These are phyloP conservation scores for Pestalotiopsis sp. DNA, from an alignment of 2,329 filamentous ascomycete genomes.

Conservation along the genomic window DNA sequence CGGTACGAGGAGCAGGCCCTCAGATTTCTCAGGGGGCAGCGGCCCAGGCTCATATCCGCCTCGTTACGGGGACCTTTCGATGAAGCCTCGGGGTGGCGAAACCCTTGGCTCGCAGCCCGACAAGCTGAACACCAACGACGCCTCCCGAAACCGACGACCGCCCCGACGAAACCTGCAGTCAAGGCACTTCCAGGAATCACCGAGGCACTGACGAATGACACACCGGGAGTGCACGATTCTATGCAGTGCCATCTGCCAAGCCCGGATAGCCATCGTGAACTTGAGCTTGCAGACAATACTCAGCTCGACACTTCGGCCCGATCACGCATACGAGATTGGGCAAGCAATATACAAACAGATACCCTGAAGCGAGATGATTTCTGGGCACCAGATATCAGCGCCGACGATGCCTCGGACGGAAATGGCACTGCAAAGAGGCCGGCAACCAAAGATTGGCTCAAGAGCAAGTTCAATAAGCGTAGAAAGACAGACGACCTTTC, in stretches of 20 bases:
- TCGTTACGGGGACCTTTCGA: slow-evolving; percentile 65
- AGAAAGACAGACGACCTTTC: slow-evolving; percentile 24
- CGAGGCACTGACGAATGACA: slow-evolving; percentile 13
- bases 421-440: slow-evolving; percentile 21
- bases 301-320: slow-evolving; percentile 21
- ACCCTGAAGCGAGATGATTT: slow-evolving; percentile 28
- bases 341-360: slow-evolving; percentile 21
- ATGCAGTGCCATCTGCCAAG: slow-evolving; percentile 45
- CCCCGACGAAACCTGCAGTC: slow-evolving; percentile 14
- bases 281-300: slow-evolving; percentile 17
- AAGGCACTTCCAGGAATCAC: background rate
- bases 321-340: slow-evolving; percentile 30
- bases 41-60: slow-evolving; percentile 63
- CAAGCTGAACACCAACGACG: slow-evolving; percentile 7
- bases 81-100: slow-evolving; percentile 49
- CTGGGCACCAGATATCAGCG: slow-evolving; percentile 28
- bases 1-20: slow-evolving; percentile 63
- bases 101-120: slow-evolving; percentile 50
- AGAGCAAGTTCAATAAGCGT: slow-evolving; percentile 28
- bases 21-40: slow-evolving; percentile 59
- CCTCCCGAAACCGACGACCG: slow-evolving; percentile 15
- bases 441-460: slow-evolving; percentile 30
- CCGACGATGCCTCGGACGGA: slow-evolving; percentile 10
- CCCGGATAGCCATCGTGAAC: slow-evolving; percentile 31
- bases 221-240: slow-evolving; percentile 21